Conservation (phyloP, 306 rosid species). For the Quercus alba region DNA sequence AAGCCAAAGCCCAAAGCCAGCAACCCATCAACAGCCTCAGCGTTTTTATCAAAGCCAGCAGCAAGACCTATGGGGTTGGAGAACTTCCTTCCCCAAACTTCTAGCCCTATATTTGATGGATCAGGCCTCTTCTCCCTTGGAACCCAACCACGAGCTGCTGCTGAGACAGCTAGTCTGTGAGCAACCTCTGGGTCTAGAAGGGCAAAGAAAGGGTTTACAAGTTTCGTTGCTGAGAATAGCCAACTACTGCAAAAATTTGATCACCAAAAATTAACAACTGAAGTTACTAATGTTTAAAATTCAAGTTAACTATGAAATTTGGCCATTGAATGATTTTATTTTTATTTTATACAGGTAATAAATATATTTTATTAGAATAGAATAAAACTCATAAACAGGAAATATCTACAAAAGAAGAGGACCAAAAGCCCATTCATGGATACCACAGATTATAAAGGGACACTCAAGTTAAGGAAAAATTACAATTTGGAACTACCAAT, state of each 20-base stretch:
- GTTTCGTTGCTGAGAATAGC: constrained; percentile 93
- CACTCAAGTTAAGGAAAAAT: too few species aligned
- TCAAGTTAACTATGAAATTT: constrained; percentile 8
- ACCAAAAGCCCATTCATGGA: too few species aligned
- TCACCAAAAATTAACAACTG: constrained; percentile 26
- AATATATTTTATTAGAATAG: not conserved
- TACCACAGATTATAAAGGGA: too few species aligned
- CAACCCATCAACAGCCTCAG: constrained; percentile 89
- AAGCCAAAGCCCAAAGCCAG: constrained; percentile 91
- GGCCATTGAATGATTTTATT: not conserved
- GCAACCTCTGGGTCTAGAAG: constrained; percentile 90
- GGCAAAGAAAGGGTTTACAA: constrained; percentile 87
- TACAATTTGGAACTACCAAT: too few species aligned
- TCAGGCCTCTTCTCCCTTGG: constrained; percentile 92
- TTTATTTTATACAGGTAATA: constrained; percentile 23
- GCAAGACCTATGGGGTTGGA: constrained; percentile 97
- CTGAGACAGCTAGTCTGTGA: constrained; percentile 74
- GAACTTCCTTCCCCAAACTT: constrained; percentile 99
- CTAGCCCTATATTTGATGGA: constrained; percentile 61
- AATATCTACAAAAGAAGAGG: not conserved
- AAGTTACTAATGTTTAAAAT: constrained; percentile 12
- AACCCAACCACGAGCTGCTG: constrained; percentile 96
- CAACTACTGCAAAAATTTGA: constrained; percentile 73
- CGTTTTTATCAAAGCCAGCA: constrained; percentile 97
- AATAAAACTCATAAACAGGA: not conserved